A percentile compares a stretch with the other conserved stretches of the same genome.
Conservation (phyloP, 306 rosid genomes). For the Castanopsis chinensis region DNA sequence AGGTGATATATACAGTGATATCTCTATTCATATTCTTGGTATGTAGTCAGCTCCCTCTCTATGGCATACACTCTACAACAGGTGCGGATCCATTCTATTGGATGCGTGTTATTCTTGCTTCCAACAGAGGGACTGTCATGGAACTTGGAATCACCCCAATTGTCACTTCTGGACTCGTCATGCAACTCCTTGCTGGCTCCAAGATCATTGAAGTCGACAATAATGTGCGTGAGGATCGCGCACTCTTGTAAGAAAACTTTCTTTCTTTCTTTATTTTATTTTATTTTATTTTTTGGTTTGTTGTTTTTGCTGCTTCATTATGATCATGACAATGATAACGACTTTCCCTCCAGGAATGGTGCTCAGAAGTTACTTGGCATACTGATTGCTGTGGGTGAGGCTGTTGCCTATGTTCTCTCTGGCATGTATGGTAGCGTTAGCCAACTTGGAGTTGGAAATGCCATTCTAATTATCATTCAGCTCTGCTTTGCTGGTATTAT, state of each 20-base stretch:
- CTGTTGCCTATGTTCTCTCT: conserved; percentile 94
- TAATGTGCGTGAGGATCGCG: conserved; percentile 92
- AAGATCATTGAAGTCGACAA: conserved; percentile 91
- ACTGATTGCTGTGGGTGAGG: conserved; percentile 93
- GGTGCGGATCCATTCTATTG: conserved; percentile 97
- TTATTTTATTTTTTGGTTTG: not conserved
- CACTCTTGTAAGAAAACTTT: conserved; percentile 68
- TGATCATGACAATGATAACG: not conserved
- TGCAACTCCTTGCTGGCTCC: conserved; percentile 90
- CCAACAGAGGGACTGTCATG: conserved; percentile 94
- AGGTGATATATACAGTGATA: conserved; percentile 89
- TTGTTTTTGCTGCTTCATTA: not conserved
- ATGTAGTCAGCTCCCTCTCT: conserved; percentile 91
- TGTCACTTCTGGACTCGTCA: conserved; percentile 86
- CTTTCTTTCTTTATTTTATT: not conserved
- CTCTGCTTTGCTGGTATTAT: conserved; percentile 94
- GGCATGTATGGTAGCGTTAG: conserved; percentile 98
- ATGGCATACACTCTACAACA: conserved; percentile 93
- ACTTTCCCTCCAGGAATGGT: conserved; percentile 58
- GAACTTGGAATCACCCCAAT: conserved; percentile 96
- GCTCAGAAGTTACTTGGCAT: conserved; percentile 91
- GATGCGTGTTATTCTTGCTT: conserved; percentile 97
- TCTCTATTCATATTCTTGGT: conserved; percentile 87
- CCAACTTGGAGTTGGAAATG: conserved; percentile 98
- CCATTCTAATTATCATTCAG: conserved; percentile 84